Evolutionary conservation across 2,329 filamentous ascomycete species (phyloP).

Genomic region (Verruconis gallopava): DNA sequence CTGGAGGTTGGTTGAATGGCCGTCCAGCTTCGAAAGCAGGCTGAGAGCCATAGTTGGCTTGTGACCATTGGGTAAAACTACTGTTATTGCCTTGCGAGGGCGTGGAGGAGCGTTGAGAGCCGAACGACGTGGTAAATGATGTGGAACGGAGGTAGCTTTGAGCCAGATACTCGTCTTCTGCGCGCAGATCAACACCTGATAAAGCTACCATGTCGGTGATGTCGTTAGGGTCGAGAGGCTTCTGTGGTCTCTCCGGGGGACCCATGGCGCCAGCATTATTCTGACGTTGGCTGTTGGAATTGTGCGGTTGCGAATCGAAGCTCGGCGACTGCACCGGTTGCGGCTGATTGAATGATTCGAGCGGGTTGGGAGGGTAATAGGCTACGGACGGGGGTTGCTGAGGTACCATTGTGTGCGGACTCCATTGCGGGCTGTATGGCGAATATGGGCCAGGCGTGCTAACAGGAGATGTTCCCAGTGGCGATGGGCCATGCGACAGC

Average conservation of each 20-base stretch:
- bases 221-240: slow-evolving; percentile 52
- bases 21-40: slow-evolving; percentile 11
- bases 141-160: slow-evolving; percentile 38
- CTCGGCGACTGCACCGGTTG: slow-evolving; percentile 19
- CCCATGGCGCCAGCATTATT: slow-evolving; percentile 40
- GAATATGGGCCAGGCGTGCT: slow-evolving; percentile 11
- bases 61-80: slow-evolving; percentile 11
- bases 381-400: slow-evolving; percentile 10
- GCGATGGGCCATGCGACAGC: slow-evolving; percentile 8
- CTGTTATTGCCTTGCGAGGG: not conserved
- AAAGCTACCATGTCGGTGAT: slow-evolving; percentile 72
- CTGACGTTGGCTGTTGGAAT: not conserved
- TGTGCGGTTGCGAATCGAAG: not conserved
- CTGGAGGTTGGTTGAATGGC: slow-evolving; percentile 39
- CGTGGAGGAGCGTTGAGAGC: slow-evolving; percentile 7
- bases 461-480: slow-evolving; percentile 1
- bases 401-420: slow-evolving; percentile 14
- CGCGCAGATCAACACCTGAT: slow-evolving; percentile 75
- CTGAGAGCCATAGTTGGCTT: slow-evolving; percentile 13
- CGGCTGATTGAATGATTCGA: slow-evolving; percentile 42
- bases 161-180: slow-evolving; percentile 72
- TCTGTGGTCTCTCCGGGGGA: slow-evolving; percentile 33
- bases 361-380: slow-evolving; percentile 13
- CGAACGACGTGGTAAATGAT: slow-evolving; percentile 17
- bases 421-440: slow-evolving; percentile 21